These are phyloP conservation scores for Vigna trinervia DNA, from an alignment of 306 rosid species.

Conservation along the genomic window DNA sequence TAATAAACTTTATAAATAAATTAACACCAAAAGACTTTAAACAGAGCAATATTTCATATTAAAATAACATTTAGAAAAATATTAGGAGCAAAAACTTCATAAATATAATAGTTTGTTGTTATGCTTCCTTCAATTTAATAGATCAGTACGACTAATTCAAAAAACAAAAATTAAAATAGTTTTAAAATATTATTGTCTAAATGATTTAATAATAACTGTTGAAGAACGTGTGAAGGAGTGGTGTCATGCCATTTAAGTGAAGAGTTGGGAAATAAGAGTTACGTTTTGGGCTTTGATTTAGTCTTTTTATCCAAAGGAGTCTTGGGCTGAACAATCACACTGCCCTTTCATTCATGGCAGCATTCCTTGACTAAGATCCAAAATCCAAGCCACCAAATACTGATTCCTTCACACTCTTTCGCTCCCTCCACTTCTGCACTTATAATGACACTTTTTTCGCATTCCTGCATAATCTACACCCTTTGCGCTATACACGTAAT, in stretches of 20 bases:
- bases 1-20: too few species aligned
- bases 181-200: too few species aligned
- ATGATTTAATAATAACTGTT: too few species aligned
- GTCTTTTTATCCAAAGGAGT: neutral
- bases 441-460: slow-evolving; percentile 30
- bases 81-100: too few species aligned
- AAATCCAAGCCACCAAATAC: slow-evolving; percentile 63
- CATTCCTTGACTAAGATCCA: slow-evolving; percentile 54
- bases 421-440: neutral
- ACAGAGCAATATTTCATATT: too few species aligned
- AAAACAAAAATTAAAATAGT: too few species aligned
- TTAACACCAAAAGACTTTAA: too few species aligned
- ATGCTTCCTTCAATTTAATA: too few species aligned
- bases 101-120: too few species aligned
- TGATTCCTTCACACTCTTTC: slow-evolving; percentile 35
- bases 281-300: slow-evolving; percentile 30
- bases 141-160: too few species aligned
- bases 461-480: slow-evolving; percentile 18
- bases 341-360: neutral
- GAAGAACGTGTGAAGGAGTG: neutral
- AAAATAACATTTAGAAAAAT: too few species aligned
- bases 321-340: neutral
- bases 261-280: neutral
- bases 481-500: slow-evolving; percentile 20
- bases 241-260: too few species aligned